Conservation (phyloP, 768 basidiomycete genomes). For the Amanita fuliginea region DNA sequence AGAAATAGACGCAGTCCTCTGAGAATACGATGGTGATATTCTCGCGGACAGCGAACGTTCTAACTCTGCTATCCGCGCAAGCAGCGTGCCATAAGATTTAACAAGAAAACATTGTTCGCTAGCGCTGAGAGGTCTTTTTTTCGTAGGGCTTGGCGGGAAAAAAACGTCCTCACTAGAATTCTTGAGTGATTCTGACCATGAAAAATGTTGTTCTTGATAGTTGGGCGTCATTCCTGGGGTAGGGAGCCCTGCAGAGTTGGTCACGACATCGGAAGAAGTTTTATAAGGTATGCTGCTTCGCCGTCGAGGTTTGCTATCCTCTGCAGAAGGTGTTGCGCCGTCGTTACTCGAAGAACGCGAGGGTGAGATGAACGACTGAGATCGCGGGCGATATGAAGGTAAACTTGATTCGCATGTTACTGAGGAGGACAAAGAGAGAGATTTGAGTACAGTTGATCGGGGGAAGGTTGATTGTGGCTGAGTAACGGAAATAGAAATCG, state of each 20-base stretch:
- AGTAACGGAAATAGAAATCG: constrained; percentile 20
- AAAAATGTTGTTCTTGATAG: constrained; percentile 29
- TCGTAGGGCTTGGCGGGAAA: constrained; percentile 28
- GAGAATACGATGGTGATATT: constrained; percentile 23
- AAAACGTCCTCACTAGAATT: constrained; percentile 31
- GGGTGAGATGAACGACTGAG: constrained; percentile 22
- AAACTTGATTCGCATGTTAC: constrained; percentile 15
- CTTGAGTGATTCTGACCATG: constrained; percentile 17
- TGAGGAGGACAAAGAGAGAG: constrained; percentile 35
- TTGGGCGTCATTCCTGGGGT: constrained; percentile 72
- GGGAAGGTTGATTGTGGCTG: constrained; percentile 42
- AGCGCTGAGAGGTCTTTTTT: constrained; percentile 45
- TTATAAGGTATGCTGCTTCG: constrained; percentile 75
- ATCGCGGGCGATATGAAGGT: constrained; percentile 15
- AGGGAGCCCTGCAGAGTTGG: constrained; percentile 36
- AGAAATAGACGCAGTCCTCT: constrained; percentile 35
- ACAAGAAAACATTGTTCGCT: constrained; percentile 81
- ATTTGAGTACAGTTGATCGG: constrained; percentile 40
- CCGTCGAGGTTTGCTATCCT: constrained; percentile 25
- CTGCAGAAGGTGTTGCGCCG: constrained; percentile 17
- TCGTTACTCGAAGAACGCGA: constrained; percentile 17
- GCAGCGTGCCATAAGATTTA: constrained; percentile 74
- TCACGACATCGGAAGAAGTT: constrained; percentile 24
- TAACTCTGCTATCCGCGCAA: constrained; percentile 73
- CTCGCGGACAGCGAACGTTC: constrained; percentile 53